Conservation (phyloP, 805 yeast genomes). For the Saturnispora zaruensis region DNA sequence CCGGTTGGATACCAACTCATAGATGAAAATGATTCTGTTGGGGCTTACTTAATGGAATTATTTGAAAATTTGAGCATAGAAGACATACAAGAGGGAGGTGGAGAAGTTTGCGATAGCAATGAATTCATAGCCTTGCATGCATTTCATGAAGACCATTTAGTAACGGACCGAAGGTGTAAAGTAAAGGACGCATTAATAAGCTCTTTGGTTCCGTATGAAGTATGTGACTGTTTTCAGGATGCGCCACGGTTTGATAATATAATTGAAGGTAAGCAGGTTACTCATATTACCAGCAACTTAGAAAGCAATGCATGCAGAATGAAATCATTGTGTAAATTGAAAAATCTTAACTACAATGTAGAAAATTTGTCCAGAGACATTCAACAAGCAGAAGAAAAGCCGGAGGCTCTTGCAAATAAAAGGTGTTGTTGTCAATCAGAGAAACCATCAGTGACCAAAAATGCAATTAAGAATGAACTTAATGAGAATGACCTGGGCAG, state of each 20-base stretch:
- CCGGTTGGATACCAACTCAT: neutral
- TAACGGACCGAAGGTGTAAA: neutral
- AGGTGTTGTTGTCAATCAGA: neutral
- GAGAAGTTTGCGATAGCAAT: neutral
- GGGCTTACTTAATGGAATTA: neutral
- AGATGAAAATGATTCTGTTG: neutral
- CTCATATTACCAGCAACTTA: neutral
- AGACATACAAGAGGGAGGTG: neutral
- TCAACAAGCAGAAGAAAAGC: neutral
- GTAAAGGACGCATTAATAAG: neutral
- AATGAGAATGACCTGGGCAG: slow-evolving; percentile 13
- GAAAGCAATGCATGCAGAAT: neutral
- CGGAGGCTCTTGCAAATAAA: neutral
- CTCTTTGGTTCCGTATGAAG: neutral
- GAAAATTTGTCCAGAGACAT: neutral
- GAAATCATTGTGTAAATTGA: neutral
- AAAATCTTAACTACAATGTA: too few relatives aligned
- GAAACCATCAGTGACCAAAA: neutral
- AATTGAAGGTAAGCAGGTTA: neutral
- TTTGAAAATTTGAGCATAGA: neutral
- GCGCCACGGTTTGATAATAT: neutral
- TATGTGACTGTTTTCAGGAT: neutral
- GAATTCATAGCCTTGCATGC: neutral
- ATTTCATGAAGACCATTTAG: neutral
- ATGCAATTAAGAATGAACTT: neutral